These are phyloP conservation scores for Candida sp. DNA, from an alignment of 1,139 yeast species.

Conservation along the genomic window DNA sequence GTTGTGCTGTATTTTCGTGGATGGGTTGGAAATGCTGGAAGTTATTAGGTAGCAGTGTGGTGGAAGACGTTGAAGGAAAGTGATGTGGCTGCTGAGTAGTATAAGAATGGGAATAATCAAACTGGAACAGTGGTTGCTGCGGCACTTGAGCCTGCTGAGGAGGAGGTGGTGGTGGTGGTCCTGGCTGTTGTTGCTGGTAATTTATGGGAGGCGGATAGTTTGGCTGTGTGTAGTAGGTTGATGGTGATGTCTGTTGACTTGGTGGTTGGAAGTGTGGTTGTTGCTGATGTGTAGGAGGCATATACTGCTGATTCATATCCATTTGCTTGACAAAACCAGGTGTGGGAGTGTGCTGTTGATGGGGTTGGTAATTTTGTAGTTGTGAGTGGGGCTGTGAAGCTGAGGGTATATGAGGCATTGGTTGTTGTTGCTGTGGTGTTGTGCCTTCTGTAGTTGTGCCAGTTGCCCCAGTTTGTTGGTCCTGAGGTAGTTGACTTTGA, in stretches of 20 bases:
- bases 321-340: constrained; percentile 2
- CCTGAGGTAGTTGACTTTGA: constrained; percentile 3
- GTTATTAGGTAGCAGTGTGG: not conserved
- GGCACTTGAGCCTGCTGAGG: constrained; percentile 4
- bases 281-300: too few relatives aligned
- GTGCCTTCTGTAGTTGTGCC: constrained; percentile 7
- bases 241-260: constrained; percentile 6
- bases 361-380: constrained; percentile 7
- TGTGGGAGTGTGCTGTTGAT: constrained; percentile 2
- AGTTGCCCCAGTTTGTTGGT: not conserved
- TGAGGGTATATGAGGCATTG: constrained; percentile 2
- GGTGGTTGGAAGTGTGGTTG: not conserved
- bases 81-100: constrained; percentile 5
- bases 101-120: constrained; percentile 2
- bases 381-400: not conserved
- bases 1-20: constrained; percentile 11
- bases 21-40: not conserved
- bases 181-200: constrained; percentile 4
- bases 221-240: constrained; percentile 4
- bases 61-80: constrained; percentile 4
- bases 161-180: not conserved
- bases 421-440: constrained; percentile 14
- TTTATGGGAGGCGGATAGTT: not conserved
- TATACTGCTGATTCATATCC: constrained; percentile 3
- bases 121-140: constrained; percentile 4